phyloP scores from a whole-genome alignment of 2,329 filamentous ascomycete species.

The Stachybotrys elegans region DNA sequence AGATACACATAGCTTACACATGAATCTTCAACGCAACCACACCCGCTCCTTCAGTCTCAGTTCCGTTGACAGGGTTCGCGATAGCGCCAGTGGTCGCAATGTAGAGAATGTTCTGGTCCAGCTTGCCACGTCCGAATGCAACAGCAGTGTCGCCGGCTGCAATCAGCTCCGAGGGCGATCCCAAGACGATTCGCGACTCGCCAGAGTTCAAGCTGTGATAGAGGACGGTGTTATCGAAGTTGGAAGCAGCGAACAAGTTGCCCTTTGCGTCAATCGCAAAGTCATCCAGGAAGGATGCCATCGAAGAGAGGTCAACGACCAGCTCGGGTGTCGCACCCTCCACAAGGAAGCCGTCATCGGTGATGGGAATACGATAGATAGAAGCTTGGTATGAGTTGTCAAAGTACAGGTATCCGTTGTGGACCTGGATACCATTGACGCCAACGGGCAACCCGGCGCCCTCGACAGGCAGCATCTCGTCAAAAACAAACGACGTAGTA shows the following conservation, averaged over 20 bases:
- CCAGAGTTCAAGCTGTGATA: neutral
- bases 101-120: neutral
- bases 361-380: neutral
- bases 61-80: neutral
- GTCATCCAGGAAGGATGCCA: neutral
- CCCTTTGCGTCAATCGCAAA: neutral
- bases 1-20: neutral
- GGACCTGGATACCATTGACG: constrained; percentile 14
- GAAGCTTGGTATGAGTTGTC: constrained; percentile 8
- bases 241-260: neutral
- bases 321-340: neutral
- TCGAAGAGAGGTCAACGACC: neutral
- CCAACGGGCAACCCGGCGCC: constrained; percentile 8
- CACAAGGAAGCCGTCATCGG: neutral
- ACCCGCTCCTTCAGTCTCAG: neutral
- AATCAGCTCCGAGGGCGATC: neutral
- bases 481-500: neutral
- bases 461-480: neutral
- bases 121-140: neutral
- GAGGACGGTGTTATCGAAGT: neutral
- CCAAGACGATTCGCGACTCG: neutral
- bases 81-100: neutral
- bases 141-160: neutral
- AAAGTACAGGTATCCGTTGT: constrained; percentile 14
- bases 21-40: neutral